These are phyloP conservation scores for Rhizophora apiculata DNA, from an alignment of 345 rosid species.

Conservation along the genomic window DNA sequence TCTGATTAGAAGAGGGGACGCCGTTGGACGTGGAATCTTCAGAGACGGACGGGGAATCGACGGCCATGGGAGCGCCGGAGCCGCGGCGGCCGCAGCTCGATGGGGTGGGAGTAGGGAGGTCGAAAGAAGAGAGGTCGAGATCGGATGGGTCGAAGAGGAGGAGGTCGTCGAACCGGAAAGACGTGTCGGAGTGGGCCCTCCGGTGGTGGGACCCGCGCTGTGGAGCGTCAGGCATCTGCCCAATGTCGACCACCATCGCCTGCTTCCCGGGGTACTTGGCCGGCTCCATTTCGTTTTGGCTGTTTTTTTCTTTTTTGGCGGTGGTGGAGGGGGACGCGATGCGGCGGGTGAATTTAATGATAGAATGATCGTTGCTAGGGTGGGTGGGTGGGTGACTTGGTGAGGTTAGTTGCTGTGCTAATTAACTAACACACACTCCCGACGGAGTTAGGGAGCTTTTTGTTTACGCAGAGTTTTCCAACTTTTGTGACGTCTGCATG, in stretches of 20 bases:
- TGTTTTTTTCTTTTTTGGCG: no score
- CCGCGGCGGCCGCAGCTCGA: not conserved
- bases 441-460: no score
- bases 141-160: conserved; percentile 82
- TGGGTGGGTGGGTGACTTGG: no score
- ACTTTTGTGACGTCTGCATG: no score
- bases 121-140: conserved; percentile 72
- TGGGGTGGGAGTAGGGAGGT: conserved; percentile 46
- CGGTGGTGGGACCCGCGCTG: conserved; percentile 71
- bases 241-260: conserved; percentile 34
- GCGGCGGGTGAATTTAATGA: no score
- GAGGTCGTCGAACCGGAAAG: conserved; percentile 86
- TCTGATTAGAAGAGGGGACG: not conserved
- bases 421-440: no score
- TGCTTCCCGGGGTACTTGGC: conserved; percentile 20
- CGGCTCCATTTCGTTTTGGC: conserved; percentile 12
- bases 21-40: conserved; percentile 66
- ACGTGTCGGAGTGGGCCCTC: conserved; percentile 84
- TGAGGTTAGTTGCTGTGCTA: no score
- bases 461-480: no score
- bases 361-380: no score
- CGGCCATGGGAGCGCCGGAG: conserved; percentile 33
- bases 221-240: conserved; percentile 64
- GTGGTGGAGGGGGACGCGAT: no score
- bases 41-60: conserved; percentile 46